Percentiles rank a stretch among this genome's conserved stretches.
phyloP scores from a whole-genome alignment of 2,329 filamentous ascomycete species.

The Curvularia spicifera region DNA sequence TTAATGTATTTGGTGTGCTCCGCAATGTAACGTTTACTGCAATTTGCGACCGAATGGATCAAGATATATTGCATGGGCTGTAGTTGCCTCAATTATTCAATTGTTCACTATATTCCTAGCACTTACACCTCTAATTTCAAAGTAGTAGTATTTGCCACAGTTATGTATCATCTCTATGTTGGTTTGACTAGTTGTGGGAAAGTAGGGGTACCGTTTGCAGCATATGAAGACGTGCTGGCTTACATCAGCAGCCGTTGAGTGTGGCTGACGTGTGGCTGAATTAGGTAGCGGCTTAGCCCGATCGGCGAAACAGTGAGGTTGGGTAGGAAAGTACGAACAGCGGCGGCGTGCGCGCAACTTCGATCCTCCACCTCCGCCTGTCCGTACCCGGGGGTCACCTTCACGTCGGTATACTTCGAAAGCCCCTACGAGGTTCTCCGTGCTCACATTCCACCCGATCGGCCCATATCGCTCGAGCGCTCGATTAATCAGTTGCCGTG shows the following conservation, averaged over 20 bases:
- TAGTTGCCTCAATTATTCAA: no score
- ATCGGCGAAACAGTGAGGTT: constrained; percentile 17
- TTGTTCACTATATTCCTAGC: no score
- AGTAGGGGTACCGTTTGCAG: neutral
- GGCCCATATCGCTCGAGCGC: neutral
- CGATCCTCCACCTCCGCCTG: constrained; percentile 14
- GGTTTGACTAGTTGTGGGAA: no score
- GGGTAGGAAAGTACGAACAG: constrained; percentile 9
- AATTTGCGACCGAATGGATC: neutral
- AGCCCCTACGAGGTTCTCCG: neutral
- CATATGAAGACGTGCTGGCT: constrained; percentile 11
- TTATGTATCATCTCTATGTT: no score
- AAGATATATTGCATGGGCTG: no score
- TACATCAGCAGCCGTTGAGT: constrained; percentile 15
- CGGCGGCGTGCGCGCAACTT: constrained; percentile 4
- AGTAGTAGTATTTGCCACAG: no score
- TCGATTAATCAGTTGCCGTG: neutral
- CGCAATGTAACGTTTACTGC: neutral
- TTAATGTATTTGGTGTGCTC: neutral
- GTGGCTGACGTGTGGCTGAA: constrained; percentile 14
- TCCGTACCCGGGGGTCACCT: constrained; percentile 15
- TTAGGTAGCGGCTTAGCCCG: constrained; percentile 11
- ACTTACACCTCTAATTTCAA: no score
- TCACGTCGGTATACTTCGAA: neutral
- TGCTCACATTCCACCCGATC: neutral